Percentiles rank a stretch among this genome's conserved stretches.
Evolutionary conservation across 2,329 filamentous ascomycete species (phyloP).

Genomic region (Botrytis sinoallii): DNA sequence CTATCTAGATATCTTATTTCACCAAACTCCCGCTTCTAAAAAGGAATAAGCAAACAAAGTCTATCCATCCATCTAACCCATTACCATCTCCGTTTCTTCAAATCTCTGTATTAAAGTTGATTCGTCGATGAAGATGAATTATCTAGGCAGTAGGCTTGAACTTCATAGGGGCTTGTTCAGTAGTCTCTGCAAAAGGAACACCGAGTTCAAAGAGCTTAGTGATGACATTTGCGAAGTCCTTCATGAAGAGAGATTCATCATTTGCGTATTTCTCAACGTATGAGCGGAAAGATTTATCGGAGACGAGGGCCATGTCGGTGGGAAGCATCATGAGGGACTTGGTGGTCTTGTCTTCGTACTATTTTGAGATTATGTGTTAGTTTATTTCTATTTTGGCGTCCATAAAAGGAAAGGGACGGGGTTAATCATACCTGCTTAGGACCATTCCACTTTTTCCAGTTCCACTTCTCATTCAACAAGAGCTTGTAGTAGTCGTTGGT

Average conservation of each 20-base stretch:
- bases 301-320: conserved; percentile 79
- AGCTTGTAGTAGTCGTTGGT: conserved; percentile 95
- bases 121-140: neutral
- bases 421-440: conserved; percentile 60
- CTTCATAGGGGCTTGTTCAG: conserved; percentile 54
- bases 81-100: neutral
- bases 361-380: conserved; percentile 22
- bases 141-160: conserved; percentile 56
- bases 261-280: conserved; percentile 85
- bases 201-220: conserved; percentile 88
- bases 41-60: conserved; percentile 7
- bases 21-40: conserved; percentile 4
- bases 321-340: conserved; percentile 97
- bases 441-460: conserved; percentile 86
- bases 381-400: neutral
- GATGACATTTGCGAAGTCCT: conserved; percentile 79
- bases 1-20: neutral
- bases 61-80: neutral
- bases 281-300: conserved; percentile 82
- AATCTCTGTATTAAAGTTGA: neutral
- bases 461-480: conserved; percentile 88
- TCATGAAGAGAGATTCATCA: conserved; percentile 89
- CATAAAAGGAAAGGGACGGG: neutral
- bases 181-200: conserved; percentile 74
- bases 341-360: conserved; percentile 83